Evolutionary conservation across 257 asterid genomes (phyloP), one percentile per base, ranked within the genome.

Genomic region (Nemophila menziesii): DNA sequence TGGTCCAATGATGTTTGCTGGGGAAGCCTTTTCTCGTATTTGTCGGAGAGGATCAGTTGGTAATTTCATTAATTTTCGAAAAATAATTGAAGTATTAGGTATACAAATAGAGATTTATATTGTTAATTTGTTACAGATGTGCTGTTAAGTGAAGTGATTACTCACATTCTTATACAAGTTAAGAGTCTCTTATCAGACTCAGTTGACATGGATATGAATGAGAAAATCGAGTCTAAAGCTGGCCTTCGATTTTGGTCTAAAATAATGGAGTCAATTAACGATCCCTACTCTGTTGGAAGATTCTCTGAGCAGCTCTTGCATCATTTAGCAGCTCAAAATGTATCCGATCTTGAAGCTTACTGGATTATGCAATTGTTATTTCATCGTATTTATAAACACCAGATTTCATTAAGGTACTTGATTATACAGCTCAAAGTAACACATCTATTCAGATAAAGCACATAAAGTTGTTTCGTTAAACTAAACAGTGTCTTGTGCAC

Each of bases 21-120:
- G 86, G 51, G 92, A 81, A 66, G 65, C 62, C 51, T 72, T 77
- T 77, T 55, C 87, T 33, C 92, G 89, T 56, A 74, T 90, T 54
- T 72, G 86, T 69, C 86, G 99, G 26, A 78, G 99, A 63, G 99
- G 99, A 37, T 81, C 90, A 53, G 62, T 87, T 27, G 96, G 98
- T 89, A 71, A 57, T 23, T 57, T 42, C 21, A 51, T 13, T 50
- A 13, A 52, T 51, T 54, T 38, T 43, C 12, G 9, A 10, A 29
- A 29, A 29, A 3, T 57, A 29, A 46, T 49, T 52, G 52, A 54
- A 39, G 43, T 38, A 56, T 24, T 6, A 21, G 23, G 47, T 26
- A 49, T 38, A 52, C 48, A 22, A 54, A 16, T 65, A 56, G 39
- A 52, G n/a, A 8, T 11, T 23, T 24, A 22, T 49, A 49, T 33